Evolutionary conservation across 441 rosid genomes (phyloP).

Genomic region (Syzygium malaccense): DNA sequence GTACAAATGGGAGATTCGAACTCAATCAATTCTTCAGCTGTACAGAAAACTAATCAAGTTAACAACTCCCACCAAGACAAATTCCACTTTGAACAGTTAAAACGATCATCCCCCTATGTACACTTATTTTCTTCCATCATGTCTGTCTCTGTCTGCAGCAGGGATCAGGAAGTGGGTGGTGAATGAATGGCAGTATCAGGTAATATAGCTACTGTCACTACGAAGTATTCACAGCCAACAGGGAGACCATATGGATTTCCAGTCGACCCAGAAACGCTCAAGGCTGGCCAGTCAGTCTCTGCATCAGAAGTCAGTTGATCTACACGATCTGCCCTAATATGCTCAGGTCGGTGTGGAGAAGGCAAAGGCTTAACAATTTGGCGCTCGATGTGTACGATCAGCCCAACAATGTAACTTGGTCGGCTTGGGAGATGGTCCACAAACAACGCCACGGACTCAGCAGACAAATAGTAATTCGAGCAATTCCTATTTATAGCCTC

Average conservation of each 20-base stretch:
- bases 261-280: conserved; percentile 36
- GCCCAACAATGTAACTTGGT: conserved; percentile 83
- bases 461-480: conserved; percentile 75
- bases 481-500: conserved; percentile 78
- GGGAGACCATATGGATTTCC: conserved; percentile 72
- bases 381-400: conserved; percentile 88
- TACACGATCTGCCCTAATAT: conserved; percentile 18
- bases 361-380: conserved; percentile 53
- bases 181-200: conserved; percentile 78
- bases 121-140: conserved; percentile 69
- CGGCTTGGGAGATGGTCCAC: conserved; percentile 74
- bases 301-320: conserved; percentile 44
- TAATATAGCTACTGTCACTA: conserved; percentile 97
- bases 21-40: conserved; percentile 35
- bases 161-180: conserved; percentile 79
- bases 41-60: conserved; percentile 32
- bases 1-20: conserved; percentile 29
- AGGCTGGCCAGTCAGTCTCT: conserved; percentile 39
- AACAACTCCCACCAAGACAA: conserved; percentile 17
- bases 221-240: conserved; percentile 81
- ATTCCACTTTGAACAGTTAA: neutral
- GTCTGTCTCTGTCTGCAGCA: conserved; percentile 47
- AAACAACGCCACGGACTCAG: conserved; percentile 91
- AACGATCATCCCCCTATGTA: conserved; percentile 18
- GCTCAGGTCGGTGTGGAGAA: conserved; percentile 27